Evolutionary conservation across 306 rosid species (phyloP).

Genomic region (Pterocarpus macrocarpus): DNA sequence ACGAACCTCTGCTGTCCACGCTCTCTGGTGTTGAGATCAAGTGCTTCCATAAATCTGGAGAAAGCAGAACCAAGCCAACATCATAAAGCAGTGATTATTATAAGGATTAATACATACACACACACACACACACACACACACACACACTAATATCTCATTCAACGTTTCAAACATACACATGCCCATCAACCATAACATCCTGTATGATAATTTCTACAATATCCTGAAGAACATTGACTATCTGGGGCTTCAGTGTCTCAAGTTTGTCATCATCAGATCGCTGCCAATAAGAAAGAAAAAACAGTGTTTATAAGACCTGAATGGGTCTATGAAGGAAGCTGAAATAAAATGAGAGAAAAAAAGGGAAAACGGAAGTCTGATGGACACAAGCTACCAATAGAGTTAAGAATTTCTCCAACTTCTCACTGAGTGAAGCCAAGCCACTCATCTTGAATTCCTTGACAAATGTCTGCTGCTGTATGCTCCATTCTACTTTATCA

Average conservation of each 20-base stretch:
- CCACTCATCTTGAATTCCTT: constrained; percentile 76
- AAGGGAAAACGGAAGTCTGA: constrained; percentile 2
- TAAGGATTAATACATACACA: background rate
- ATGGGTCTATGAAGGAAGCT: constrained; percentile 10
- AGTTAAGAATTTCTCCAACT: constrained; percentile 81
- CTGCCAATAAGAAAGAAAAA: constrained; percentile 59
- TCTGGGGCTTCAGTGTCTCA: constrained; percentile 55
- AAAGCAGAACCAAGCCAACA: constrained; percentile 45
- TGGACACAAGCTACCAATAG: constrained; percentile 66
- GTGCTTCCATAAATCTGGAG: constrained; percentile 61
- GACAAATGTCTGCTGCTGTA: constrained; percentile 54
- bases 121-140: background rate
- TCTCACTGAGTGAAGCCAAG: constrained; percentile 84
- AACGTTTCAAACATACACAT: constrained; percentile 63
- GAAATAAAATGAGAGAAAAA: constrained; percentile 21
- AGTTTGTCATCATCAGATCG: constrained; percentile 51
- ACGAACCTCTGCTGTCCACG: constrained; percentile 81
- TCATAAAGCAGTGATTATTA: constrained; percentile 42
- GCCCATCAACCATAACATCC: constrained; percentile 84
- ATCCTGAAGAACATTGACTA: constrained; percentile 93
- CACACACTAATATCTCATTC: constrained; percentile 16
- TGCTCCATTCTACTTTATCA: constrained; percentile 50
- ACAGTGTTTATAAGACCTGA: constrained; percentile 38
- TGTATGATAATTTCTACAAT: constrained; percentile 87
- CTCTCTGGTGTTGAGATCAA: constrained; percentile 44